Percentiles rank a stretch among this genome's conserved stretches.
phyloP scores from a whole-genome alignment of 116 monocot genomes.

The Papilionanthe hybrid region DNA sequence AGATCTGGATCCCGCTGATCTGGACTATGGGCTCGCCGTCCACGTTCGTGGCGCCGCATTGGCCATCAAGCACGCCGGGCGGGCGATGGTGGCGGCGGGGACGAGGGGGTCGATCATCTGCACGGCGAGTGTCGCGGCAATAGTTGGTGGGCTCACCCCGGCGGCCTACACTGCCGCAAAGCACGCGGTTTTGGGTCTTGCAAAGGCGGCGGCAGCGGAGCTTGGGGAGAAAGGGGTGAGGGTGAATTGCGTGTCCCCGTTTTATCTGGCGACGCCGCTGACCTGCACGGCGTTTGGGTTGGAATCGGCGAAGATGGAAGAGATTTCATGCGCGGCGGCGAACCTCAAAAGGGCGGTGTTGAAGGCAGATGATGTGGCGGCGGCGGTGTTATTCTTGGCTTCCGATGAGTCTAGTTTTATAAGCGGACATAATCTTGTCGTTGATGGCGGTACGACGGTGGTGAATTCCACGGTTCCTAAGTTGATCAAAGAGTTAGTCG shows the following conservation, averaged over 20 bases:
- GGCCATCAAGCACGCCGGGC: conserved; percentile 53
- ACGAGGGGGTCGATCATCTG: conserved; percentile 43
- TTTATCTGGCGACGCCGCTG: conserved; percentile 44
- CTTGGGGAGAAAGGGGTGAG: conserved; percentile 55
- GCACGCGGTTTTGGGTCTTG: conserved; percentile 54
- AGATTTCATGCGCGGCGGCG: conserved; percentile 9
- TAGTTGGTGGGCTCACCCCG: conserved; percentile 45
- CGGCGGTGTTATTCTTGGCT: conserved; percentile 52
- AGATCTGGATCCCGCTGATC: conserved; percentile 4
- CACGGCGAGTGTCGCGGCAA: conserved; percentile 53
- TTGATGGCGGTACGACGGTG: too few relatives aligned
- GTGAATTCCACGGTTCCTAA: too few relatives aligned
- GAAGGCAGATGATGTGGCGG: conserved; percentile 15
- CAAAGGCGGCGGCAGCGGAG: conserved; percentile 50
- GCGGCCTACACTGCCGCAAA: conserved; percentile 56
- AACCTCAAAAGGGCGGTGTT: conserved; percentile 1
- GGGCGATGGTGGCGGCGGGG: conserved; percentile 30
- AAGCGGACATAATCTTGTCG: too few relatives aligned
- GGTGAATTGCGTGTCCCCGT: conserved; percentile 59
- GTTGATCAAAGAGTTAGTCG: too few relatives aligned
- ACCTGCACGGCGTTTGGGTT: background rate
- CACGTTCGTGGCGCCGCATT: conserved; percentile 27
- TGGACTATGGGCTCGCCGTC: conserved; percentile 16
- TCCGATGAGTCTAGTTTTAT: conserved; percentile 61
- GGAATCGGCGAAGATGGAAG: conserved; percentile 12